phyloP scores from a whole-genome alignment of 1,139 yeast species.

The Zygosaccharomyces pseudobailii region DNA sequence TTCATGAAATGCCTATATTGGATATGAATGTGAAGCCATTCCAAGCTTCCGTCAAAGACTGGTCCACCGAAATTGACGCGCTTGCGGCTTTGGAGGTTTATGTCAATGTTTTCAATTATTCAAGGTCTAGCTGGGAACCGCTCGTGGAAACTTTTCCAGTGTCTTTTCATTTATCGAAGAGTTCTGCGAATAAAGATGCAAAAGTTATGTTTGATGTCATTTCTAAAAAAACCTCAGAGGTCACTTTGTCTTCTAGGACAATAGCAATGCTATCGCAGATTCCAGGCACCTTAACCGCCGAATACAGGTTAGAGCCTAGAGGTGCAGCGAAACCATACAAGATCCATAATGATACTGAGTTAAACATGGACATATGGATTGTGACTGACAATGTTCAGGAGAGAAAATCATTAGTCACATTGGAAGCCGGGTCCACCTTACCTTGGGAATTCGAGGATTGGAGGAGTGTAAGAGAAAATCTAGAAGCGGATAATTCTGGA shows the following conservation, averaged over 20 bases:
- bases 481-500: conserved; percentile 59
- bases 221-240: conserved; percentile 71
- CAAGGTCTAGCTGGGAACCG: conserved; percentile 97
- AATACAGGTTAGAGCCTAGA: conserved; percentile 51
- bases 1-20: conserved; percentile 86
- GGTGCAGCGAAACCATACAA: conserved; percentile 81
- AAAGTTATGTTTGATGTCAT: conserved; percentile 57
- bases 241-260: conserved; percentile 77
- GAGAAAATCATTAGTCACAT: conserved; percentile 32
- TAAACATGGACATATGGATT: conserved; percentile 71
- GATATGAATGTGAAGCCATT: conserved; percentile 79
- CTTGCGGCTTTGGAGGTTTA: conserved; percentile 64
- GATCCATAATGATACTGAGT: conserved; percentile 81
- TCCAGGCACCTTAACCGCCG: conserved; percentile 51
- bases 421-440: conserved; percentile 48
- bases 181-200: conserved; percentile 35
- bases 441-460: conserved; percentile 97
- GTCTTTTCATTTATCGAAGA: conserved; percentile 61
- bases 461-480: conserved; percentile 76
- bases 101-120: conserved; percentile 80
- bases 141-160: conserved; percentile 84
- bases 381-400: conserved; percentile 38
- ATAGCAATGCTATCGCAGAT: conserved; percentile 73
- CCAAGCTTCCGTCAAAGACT: conserved; percentile 65
- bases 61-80: conserved; percentile 85